Evolutionary conservation across 148 eudicot genomes (phyloP).

Genomic region (Simmondsia chinensis): DNA sequence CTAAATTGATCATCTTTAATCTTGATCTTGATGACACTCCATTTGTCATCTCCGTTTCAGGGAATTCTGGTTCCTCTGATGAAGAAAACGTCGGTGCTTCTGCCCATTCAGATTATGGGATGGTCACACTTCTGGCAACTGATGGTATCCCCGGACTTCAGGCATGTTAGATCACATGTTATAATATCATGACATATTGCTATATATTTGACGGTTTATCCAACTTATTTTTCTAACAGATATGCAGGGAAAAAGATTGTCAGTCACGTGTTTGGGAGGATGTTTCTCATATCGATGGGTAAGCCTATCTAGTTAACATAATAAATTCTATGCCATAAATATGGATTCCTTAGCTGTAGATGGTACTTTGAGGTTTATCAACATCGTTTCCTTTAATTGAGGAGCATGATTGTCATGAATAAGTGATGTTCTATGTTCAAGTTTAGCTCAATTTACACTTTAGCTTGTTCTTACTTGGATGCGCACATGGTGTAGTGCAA

Average conservation of each 20-base stretch:
- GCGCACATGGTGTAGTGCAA: too few species aligned
- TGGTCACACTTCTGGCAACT: conserved; percentile 68
- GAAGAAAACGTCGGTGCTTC: conserved; percentile 55
- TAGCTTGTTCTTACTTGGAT: too few species aligned
- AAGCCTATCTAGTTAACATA: conserved; percentile 8
- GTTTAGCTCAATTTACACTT: too few species aligned
- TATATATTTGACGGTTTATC: too few species aligned
- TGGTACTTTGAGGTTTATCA: too few species aligned
- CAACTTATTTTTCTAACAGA: conserved; percentile 28
- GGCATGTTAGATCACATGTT: too few species aligned
- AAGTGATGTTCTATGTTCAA: too few species aligned
- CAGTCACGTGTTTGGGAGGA: conserved; percentile 55
- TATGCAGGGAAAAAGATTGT: conserved; percentile 45
- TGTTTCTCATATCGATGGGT: conserved; percentile 50
- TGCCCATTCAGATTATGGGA: conserved; percentile 88
- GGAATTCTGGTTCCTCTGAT: conserved; percentile 17
- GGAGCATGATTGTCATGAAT: too few species aligned
- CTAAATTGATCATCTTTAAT: background rate
- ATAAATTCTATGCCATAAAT: background rate
- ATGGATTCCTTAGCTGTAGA: background rate
- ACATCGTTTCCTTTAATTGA: too few species aligned
- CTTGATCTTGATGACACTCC: background rate
- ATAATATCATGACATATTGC: too few species aligned
- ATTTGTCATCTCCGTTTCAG: conserved; percentile 15
- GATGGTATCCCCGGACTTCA: conserved; percentile 85